Evolutionary conservation across 1,284 basidiomycete genomes (phyloP), one percentile per base, ranked within the genome.

Genomic region (Porphyrellus sp.): DNA sequence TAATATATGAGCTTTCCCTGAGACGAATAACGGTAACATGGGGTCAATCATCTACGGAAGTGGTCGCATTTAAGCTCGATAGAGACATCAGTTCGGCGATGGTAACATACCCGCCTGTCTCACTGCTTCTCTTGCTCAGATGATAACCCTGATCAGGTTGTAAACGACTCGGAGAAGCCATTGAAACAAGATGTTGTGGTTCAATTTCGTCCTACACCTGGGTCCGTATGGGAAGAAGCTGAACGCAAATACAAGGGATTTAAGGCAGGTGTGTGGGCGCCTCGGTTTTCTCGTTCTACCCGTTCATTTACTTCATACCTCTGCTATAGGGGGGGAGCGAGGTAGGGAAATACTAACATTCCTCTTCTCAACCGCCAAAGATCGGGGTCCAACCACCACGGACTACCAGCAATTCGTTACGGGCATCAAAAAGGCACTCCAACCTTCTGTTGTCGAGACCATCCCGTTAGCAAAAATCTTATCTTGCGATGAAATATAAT

Each of bases 181-280:
- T 46, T 68, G 46, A 55, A 21, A 39, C 41, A 52, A 13, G 46
- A 65, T 42, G 44, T 66, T 12, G 52, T 72, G n/a, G 40, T 72
- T 30, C 55, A 57, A 39, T 62, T 72, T 28, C 12, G 0, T 5
- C 50, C 62, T 24, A 33, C 15, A 11, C 4, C 13, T 12, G 50
- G 51, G n/a, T 16, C n/a, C 3, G 9, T 40, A 16, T 61, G 63
- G 58, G 55, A 55, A 16, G 40, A 8, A 16, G 18, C 12, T 23
- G 57, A 69, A 25, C 38, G 24, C 20, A 54, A 18, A 44, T 58
- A 33, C 31, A 55, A 56, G 44, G 62, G 58, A 20, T 67, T 70
- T 43, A 31, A 56, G 25, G 54, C 46, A 58, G 65, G 65, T 67
- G 33, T 33, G 67, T 53, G 13, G 15, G 15, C 25, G 24, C 24